Evolutionary conservation across 306 rosid species (phyloP).

Genomic region (Cucumis hystrix): DNA sequence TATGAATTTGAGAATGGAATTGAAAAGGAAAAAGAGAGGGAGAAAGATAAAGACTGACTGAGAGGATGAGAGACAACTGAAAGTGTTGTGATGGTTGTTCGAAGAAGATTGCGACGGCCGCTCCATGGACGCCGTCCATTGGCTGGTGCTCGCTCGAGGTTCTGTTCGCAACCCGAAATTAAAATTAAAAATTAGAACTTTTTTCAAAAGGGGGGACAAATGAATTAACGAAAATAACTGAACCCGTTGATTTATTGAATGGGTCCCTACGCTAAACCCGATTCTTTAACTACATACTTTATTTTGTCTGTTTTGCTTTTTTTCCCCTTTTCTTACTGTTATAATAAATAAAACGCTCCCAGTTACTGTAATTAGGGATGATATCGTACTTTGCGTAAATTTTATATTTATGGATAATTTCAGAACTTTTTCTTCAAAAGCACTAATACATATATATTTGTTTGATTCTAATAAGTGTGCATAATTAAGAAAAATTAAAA

Average conservation of each 20-base stretch:
- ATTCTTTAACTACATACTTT: background rate
- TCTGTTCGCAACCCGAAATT: slow-evolving; percentile 16
- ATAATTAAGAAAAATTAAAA: background rate
- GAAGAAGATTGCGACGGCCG: slow-evolving; percentile 65
- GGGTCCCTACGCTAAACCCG: background rate
- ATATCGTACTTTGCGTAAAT: background rate
- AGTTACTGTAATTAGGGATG: background rate
- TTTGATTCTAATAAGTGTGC: background rate
- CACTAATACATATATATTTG: background rate
- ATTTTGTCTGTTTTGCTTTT: background rate
- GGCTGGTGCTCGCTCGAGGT: slow-evolving; percentile 35
- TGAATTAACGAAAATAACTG: background rate
- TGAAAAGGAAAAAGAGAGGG: background rate
- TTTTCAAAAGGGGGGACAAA: background rate
- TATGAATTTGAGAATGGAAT: background rate
- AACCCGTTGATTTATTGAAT: background rate
- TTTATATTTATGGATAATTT: background rate
- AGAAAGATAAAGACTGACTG: slow-evolving; percentile 37
- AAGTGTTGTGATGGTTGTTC: slow-evolving; percentile 48
- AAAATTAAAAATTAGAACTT: background rate
- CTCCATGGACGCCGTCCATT: slow-evolving; percentile 53
- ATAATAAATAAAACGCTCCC: background rate
- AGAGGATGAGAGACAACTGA: slow-evolving; percentile 55
- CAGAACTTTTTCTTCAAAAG: background rate
- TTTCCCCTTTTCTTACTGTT: background rate